Conservation (phyloP, 768 basidiomycete genomes). For the Boletus subparvulus region DNA sequence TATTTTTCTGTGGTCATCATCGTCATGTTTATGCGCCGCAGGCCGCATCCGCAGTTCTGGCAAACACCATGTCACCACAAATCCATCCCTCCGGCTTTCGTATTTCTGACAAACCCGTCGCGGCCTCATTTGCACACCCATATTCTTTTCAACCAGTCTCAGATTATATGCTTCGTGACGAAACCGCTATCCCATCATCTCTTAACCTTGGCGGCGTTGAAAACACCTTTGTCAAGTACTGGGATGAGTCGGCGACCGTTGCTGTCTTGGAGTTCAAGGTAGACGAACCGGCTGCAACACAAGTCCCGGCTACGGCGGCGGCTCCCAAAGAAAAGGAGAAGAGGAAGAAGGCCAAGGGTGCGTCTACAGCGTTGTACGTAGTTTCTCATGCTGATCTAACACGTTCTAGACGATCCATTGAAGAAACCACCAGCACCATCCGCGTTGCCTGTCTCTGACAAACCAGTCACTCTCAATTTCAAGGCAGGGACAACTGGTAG, state of each 20-base stretch:
- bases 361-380: background rate
- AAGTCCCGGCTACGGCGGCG: conserved; percentile 29
- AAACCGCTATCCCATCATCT: conserved; percentile 70
- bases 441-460: conserved; percentile 68
- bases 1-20: background rate
- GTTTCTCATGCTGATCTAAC: conserved; percentile 11
- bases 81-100: conserved; percentile 92
- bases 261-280: conserved; percentile 80
- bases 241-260: conserved; percentile 84
- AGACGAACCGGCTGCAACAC: conserved; percentile 46
- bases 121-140: conserved; percentile 89
- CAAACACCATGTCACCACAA: conserved; percentile 81
- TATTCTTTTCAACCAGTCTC: conserved; percentile 84
- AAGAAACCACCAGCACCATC: conserved; percentile 56
- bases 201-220: conserved; percentile 68
- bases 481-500: conserved; percentile 39
- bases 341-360: conserved; percentile 58
- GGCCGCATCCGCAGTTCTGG: conserved; percentile 82
- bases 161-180: conserved; percentile 73
- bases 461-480: conserved; percentile 79
- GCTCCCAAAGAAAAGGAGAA: conserved; percentile 61
- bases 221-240: conserved; percentile 79
- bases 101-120: conserved; percentile 85
- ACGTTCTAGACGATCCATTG: conserved; percentile 33
- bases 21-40: conserved; percentile 32